Conservation (phyloP, 2,329 filamentous ascomycete species). For the Tolypocladium paradoxum region DNA sequence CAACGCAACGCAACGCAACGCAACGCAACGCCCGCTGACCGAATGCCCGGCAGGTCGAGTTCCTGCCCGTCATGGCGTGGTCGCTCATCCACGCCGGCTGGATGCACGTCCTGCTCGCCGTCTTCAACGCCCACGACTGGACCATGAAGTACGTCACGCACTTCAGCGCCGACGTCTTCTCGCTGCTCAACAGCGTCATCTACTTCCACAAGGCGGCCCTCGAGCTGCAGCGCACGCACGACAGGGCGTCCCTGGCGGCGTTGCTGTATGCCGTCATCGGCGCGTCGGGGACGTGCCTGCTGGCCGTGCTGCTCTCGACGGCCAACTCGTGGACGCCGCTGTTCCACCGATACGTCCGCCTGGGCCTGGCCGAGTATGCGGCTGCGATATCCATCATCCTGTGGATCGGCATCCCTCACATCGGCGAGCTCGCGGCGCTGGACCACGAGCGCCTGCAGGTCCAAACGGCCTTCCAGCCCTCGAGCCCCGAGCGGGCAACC, state of each 20-base stretch:
- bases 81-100: conserved; percentile 53
- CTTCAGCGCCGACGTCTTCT: conserved; percentile 57
- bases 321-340: conserved; percentile 51
- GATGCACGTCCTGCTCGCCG: conserved; percentile 53
- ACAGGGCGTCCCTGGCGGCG: conserved; percentile 44
- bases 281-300: conserved; percentile 49
- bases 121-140: conserved; percentile 59
- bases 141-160: conserved; percentile 61
- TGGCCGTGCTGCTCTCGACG: conserved; percentile 50
- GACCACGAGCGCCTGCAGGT: conserved; percentile 49
- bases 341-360: conserved; percentile 50
- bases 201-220: conserved; percentile 59
- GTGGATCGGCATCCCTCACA: conserved; percentile 52
- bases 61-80: conserved; percentile 60
- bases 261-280: conserved; percentile 57
- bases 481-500: conserved; percentile 37
- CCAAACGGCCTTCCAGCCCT: conserved; percentile 44
- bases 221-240: conserved; percentile 49
- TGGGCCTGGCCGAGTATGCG: conserved; percentile 52
- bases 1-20: too few species aligned
- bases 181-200: conserved; percentile 55
- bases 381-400: conserved; percentile 56
- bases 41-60: conserved; percentile 36
- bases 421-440: conserved; percentile 45
- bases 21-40: too few species aligned